These are phyloP conservation scores for Leptographium flavum DNA, from an alignment of 2,329 filamentous ascomycete genomes.

Conservation along the genomic window DNA sequence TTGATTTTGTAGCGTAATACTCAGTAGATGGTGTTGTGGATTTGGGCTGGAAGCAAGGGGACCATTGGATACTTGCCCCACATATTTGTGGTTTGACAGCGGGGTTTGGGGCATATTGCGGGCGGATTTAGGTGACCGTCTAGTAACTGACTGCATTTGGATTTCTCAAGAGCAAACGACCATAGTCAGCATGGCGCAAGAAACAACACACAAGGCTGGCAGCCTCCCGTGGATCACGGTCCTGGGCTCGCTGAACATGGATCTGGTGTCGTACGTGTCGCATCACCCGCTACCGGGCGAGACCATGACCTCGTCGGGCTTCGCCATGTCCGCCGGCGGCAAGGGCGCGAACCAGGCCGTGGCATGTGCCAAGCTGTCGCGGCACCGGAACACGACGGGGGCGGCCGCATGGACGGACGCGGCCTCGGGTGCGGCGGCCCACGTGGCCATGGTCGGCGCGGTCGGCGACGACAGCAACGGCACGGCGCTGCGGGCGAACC, in stretches of 20 bases:
- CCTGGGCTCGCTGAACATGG: slow-evolving; percentile 87
- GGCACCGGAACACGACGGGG: slow-evolving; percentile 22
- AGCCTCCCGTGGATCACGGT: slow-evolving; percentile 50
- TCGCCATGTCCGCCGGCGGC: slow-evolving; percentile 70
- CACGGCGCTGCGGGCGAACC: slow-evolving; percentile 38
- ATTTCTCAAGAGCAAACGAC: background rate
- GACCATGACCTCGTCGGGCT: slow-evolving; percentile 67
- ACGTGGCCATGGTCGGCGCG: slow-evolving; percentile 58
- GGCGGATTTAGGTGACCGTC: background rate
- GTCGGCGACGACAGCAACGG: slow-evolving; percentile 59
- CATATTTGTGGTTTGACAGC: background rate
- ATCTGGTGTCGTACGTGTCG: slow-evolving; percentile 77
- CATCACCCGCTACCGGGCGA: slow-evolving; percentile 76
- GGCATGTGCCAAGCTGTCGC: slow-evolving; percentile 69
- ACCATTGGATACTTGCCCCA: too few species aligned
- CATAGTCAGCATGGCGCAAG: background rate
- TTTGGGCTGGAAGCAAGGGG: too few species aligned
- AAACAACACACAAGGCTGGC: background rate
- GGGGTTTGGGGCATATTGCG: background rate
- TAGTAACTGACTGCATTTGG: background rate
- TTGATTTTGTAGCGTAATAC: too few species aligned
- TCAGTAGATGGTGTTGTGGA: too few species aligned
- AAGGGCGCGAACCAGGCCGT: slow-evolving; percentile 96
- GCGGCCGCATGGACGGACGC: slow-evolving; percentile 20
- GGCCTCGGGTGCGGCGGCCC: slow-evolving; percentile 19